Conservation (phyloP, 2,329 filamentous ascomycete species). For the Apiospora hydei region DNA sequence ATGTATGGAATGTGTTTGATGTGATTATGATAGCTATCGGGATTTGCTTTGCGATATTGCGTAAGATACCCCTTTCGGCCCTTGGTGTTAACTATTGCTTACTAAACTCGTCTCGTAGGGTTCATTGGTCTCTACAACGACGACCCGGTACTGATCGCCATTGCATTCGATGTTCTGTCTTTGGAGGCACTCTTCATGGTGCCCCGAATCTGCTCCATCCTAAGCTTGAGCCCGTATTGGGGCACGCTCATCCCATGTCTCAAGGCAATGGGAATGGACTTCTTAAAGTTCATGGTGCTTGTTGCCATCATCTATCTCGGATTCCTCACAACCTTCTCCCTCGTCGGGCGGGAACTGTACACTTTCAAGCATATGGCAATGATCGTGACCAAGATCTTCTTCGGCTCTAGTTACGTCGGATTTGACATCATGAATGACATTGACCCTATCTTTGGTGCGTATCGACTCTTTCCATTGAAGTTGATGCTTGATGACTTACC, state of each 20-base stretch:
- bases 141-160: slow-evolving; percentile 71
- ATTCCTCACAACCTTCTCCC: slow-evolving; percentile 86
- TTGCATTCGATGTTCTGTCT: slow-evolving; percentile 87
- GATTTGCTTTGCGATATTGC: slow-evolving; percentile 71
- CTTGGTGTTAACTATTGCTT: neutral
- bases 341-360: slow-evolving; percentile 76
- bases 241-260: slow-evolving; percentile 88
- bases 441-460: slow-evolving; percentile 58
- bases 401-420: slow-evolving; percentile 77
- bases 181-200: slow-evolving; percentile 91
- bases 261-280: slow-evolving; percentile 94
- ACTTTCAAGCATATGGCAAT: slow-evolving; percentile 73
- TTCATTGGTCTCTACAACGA: slow-evolving; percentile 69
- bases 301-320: slow-evolving; percentile 85
- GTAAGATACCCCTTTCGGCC: slow-evolving; percentile 58
- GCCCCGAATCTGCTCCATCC: slow-evolving; percentile 84
- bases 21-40: slow-evolving; percentile 78
- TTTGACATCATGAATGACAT: slow-evolving; percentile 72
- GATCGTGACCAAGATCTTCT: slow-evolving; percentile 82
- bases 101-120: slow-evolving; percentile 51
- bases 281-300: slow-evolving; percentile 75
- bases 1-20: slow-evolving; percentile 82
- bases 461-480: neutral
- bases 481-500: neutral
- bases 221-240: slow-evolving; percentile 89